Evolutionary conservation across 176 grass and related monocot species (phyloP), one percentile per base, ranked within the genome.

Genomic region (Cocos nucifera): DNA sequence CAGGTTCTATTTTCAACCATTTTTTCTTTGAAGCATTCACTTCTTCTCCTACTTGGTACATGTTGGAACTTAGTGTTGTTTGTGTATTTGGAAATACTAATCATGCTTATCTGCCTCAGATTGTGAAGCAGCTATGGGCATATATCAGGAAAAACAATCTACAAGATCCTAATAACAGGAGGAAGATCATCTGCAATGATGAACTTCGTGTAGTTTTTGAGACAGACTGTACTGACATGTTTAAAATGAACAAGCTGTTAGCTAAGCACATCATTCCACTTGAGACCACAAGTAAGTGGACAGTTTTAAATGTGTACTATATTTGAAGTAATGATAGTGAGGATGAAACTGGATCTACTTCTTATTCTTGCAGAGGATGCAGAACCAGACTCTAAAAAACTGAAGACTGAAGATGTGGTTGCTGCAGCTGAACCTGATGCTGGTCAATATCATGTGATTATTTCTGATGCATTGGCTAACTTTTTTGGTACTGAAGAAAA

Each of bases 201-300:
- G 87, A 92, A 75, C 84, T 98, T 24, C 82, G 85, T 64, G 63
- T 64, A 23, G 81, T 98, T 62, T 98, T 98, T 88, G 93, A 62
- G 79, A 98, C 87, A 44, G 93, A 98, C 32, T 20, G 74, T 67
- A 98, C 93, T 26, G 93, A 98, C 82, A 98, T 98, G 93, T 98
- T 98, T 82, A 98, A 98, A 64, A 98, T 98, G 93, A 98, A 98
- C 72, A 98, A 98, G 64, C 84, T 98, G 51, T 82, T 98, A 77
- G 81, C 93, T 54, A 98, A 98, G 66, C 93, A 98, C 73, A 98
- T 98, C 78, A 85, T 80, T 23, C 76, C 87, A 1, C 84, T 98
- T 78, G 87, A 85, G 65, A 65, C 81, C 35, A 23, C 65, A 57
- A 51, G 68, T 79, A 60, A 9, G 24, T 51, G 4, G n/a, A 49